phyloP scores from a whole-genome alignment of 176 grass and related monocot genomes.

The Oryza nivara region DNA sequence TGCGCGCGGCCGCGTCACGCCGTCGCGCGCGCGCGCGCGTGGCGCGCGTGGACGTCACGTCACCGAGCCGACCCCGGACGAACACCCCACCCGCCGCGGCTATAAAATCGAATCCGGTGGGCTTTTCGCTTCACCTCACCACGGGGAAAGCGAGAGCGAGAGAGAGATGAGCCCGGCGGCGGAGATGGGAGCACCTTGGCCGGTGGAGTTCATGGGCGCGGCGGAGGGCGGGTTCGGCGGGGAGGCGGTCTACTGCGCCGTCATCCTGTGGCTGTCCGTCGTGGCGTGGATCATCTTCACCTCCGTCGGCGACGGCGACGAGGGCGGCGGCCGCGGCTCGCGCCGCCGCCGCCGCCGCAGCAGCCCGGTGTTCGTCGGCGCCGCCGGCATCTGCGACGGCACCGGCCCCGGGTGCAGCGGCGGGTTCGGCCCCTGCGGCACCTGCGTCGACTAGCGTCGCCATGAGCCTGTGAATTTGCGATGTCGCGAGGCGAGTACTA shows the following conservation, averaged over 20 bases:
- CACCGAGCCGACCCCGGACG: neutral
- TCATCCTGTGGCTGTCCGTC: slow-evolving; percentile 82
- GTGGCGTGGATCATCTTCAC: slow-evolving; percentile 88
- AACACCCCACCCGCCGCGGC: neutral
- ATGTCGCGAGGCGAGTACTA: neutral
- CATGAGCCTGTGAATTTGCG: neutral
- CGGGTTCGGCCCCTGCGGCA: slow-evolving; percentile 49
- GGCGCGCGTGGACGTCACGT: neutral
- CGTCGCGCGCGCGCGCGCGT: neutral
- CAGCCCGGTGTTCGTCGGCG: slow-evolving; percentile 55
- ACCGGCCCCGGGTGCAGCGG: slow-evolving; percentile 53
- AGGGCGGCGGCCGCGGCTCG: slow-evolving; percentile 8
- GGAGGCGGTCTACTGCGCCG: slow-evolving; percentile 74
- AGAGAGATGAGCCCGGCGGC: neutral
- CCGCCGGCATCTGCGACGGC: slow-evolving; percentile 64
- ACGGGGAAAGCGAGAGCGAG: too few relatives aligned
- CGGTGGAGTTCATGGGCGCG: slow-evolving; percentile 47
- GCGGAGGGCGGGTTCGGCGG: slow-evolving; percentile 51
- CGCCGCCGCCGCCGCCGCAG: slow-evolving; percentile 11
- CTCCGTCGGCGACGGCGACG: slow-evolving; percentile 42
- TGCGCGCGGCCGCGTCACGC: slow-evolving; percentile 23
- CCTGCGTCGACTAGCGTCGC: slow-evolving; percentile 47
- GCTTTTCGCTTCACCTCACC: neutral
- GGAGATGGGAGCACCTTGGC: neutral
- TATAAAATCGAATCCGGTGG: slow-evolving; percentile 34